Evolutionary conservation across 2,329 filamentous ascomycete species (phyloP).

Genomic region (Botrytis hyacinthi): DNA sequence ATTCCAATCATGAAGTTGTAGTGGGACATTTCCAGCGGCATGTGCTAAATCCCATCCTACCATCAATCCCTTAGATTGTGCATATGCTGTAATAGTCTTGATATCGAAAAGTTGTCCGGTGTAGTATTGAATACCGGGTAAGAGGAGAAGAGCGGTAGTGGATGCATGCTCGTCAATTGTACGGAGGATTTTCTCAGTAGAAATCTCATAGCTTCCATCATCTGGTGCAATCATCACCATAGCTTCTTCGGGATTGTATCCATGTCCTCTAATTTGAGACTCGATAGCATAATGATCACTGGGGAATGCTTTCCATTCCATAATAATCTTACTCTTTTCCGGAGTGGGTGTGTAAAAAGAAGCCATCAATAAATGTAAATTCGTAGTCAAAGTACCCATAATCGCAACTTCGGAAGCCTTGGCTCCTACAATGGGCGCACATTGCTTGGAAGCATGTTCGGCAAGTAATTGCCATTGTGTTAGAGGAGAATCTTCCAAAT

Average conservation of each 20-base stretch:
- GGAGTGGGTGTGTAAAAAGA: constrained; percentile 66
- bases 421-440: constrained; percentile 73
- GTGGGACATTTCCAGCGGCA: constrained; percentile 77
- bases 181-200: constrained; percentile 68
- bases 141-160: constrained; percentile 70
- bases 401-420: constrained; percentile 71
- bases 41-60: constrained; percentile 90
- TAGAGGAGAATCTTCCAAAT: constrained; percentile 65
- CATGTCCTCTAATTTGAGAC: constrained; percentile 19
- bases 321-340: constrained; percentile 62
- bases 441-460: constrained; percentile 67
- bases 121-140: constrained; percentile 90
- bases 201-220: constrained; percentile 56
- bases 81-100: constrained; percentile 71
- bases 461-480: constrained; percentile 77
- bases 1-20: constrained; percentile 81
- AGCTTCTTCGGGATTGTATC: constrained; percentile 55
- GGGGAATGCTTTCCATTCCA: constrained; percentile 82
- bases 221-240: constrained; percentile 74
- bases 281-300: constrained; percentile 62
- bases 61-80: constrained; percentile 65
- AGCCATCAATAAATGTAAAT: constrained; percentile 66
- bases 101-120: constrained; percentile 89
- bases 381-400: constrained; percentile 81
- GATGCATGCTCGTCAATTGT: constrained; percentile 73